Evolutionary conservation across 495 filamentous ascomycete genomes (phyloP), one percentile per base, ranked within the genome.

Genomic region (Podospora bellae-mahoneyi): DNA sequence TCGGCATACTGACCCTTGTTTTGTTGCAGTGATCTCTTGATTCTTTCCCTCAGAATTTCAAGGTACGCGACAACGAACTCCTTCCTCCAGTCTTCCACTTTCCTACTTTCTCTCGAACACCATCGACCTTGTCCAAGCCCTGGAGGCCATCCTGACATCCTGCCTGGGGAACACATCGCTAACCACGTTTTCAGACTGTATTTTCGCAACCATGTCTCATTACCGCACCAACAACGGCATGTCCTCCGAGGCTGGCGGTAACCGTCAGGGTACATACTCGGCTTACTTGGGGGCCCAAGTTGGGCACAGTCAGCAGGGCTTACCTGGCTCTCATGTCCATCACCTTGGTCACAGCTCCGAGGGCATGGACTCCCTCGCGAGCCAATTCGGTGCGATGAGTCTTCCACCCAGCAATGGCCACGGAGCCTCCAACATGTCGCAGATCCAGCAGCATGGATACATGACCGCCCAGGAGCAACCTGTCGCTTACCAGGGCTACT

Each of bases 331-430:
- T 1, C 75, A 77, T 66, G 69, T 71, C 9, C 74, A 76, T 62
- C 74, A 77, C 7, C 60, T 72, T 53, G 73, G 68, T 20, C 72
- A 75, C 32, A 66, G 62, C 10, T 44, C 66, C 27, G 74, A 75
- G 44, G 68, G 70, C 64, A 68, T 78, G 53, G 70, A 72, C n/a
- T 69, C 74, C 5, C 71, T 80, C 4, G 72, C 79, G 71, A 79
- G 66, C 32, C 79, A 80, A 23, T 83, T 84, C 73, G 74, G 77
- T 63, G 71, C 73, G n/a, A 68, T 84, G 26, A 69, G 64, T 27
- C 65, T 84, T 13, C 76, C 79, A 13, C 19, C 64, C 23, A 73
- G 71, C 54, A 71, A 64, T 64, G 69, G 75, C 34, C 64, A 69
- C 15, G 62, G 39, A 18, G 64, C 59, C 19, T 67, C 75, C 5